Evolutionary conservation across 2,329 filamentous ascomycete species (phyloP), one percentile per base, ranked within the genome.

Genomic region (Fusarium protoensiforme): DNA sequence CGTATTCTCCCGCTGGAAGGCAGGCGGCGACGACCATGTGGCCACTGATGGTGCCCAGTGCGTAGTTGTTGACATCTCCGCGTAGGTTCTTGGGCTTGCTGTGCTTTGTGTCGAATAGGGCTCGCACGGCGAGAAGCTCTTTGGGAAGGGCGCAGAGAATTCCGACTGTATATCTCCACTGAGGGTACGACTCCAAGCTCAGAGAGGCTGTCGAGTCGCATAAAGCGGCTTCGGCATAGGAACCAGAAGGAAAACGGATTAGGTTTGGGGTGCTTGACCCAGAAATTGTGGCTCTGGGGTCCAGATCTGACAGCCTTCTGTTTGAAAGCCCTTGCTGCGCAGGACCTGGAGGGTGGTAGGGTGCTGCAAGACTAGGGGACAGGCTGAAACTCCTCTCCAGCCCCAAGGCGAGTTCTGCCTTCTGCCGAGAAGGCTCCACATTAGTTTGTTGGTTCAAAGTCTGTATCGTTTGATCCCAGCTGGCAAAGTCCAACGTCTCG

Each of bases 1-100:
- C 64, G 59, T 74, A 73, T n/a, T 66, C 54, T 5, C 69, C 72
- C 1, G 29, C 4, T 24, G 73, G 73, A 1, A 75, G 65, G 38
- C 69, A 74, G 7, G 63, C 61, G 5, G 68, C 70, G 1, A 76
- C 72, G 3, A 75, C 46, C 18, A 61, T 48, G 20, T 76, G 72
- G 2, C 29, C 13, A 1, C 29, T 61, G 8, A 76, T 69, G 0
- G n/a, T 43, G 9, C 74, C 74, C 2, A 75, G 48, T 7, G 35
- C 38, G 24, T 76, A 74, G 18, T 31, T 38, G 11, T 70, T 70
- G 46, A 41, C 67, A 20, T 70, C 60, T 24, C 63, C 67, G 7
- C 8, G 27, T 18, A 43, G 8, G 13, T 51, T 60, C 22, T 56
- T 18, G 7, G 56, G 46, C 10, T 14, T 33, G 5, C 1, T 41